Evolutionary conservation across 352 stramenopile species (phyloP).

Genomic region (Globisporangium nunn): DNA sequence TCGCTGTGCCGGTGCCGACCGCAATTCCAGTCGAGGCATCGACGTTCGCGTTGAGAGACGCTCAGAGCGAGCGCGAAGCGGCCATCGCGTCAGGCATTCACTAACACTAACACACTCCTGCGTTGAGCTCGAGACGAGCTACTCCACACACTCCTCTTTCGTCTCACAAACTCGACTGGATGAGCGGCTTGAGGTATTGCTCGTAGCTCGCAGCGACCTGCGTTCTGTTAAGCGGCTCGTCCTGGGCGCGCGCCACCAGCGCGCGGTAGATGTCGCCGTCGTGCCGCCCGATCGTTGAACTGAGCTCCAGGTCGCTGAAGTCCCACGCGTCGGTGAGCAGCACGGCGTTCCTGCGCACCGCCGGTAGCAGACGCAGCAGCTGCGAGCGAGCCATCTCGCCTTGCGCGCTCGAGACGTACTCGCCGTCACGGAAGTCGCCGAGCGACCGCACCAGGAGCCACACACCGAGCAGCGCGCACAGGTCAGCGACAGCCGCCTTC

Average conservation of each 20-base stretch:
- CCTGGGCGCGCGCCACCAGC: constrained; percentile 30
- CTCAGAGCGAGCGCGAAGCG: constrained; percentile 9
- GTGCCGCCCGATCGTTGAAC: constrained; percentile 61
- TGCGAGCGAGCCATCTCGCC: constrained; percentile 17
- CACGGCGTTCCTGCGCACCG: constrained; percentile 30
- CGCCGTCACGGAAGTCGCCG: constrained; percentile 36
- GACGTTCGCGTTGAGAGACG: neutral
- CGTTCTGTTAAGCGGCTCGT: constrained; percentile 57
- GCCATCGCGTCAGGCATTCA: constrained; percentile 3
- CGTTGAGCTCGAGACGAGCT: too few relatives aligned
- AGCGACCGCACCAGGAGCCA: constrained; percentile 27
- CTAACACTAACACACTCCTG: neutral
- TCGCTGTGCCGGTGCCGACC: neutral
- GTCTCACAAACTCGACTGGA: constrained; percentile 14
- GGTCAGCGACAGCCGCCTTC: constrained; percentile 13
- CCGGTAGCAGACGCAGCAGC: constrained; percentile 20
- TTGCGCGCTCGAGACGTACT: constrained; percentile 29
- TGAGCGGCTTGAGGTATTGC: constrained; percentile 34
- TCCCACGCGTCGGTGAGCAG: constrained; percentile 31
- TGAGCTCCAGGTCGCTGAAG: constrained; percentile 54
- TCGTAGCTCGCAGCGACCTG: constrained; percentile 50
- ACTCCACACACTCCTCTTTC: too few relatives aligned
- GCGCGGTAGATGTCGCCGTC: constrained; percentile 66
- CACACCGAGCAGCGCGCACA: constrained; percentile 21
- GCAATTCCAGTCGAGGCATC: neutral